These are phyloP conservation scores for Cordyceps farinosa DNA, from an alignment of 2,329 filamentous ascomycete species.

Conservation along the genomic window DNA sequence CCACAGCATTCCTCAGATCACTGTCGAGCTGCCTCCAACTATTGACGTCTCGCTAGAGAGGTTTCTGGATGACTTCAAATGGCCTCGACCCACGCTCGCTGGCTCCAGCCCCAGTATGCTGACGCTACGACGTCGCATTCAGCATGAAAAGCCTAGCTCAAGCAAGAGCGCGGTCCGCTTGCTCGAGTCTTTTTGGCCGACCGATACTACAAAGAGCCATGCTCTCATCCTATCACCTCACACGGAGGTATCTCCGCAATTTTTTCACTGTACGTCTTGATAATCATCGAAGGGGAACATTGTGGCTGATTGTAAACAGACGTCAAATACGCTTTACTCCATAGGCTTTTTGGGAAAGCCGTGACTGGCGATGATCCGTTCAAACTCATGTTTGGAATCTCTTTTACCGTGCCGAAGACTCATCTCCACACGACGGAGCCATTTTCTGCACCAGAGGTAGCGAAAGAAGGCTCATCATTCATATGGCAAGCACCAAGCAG, in stretches of 20 bases:
- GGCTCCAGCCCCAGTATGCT: slow-evolving; percentile 51
- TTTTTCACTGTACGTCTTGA: slow-evolving; percentile 65
- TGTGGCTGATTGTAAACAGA: slow-evolving; percentile 42
- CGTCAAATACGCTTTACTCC: slow-evolving; percentile 71
- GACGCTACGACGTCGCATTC: slow-evolving; percentile 71
- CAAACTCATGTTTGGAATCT: slow-evolving; percentile 68
- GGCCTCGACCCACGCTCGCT: slow-evolving; percentile 52
- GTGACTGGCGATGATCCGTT: slow-evolving; percentile 43
- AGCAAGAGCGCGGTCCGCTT: slow-evolving; percentile 72
- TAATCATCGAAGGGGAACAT: neutral
- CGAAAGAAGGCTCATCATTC: slow-evolving; percentile 53
- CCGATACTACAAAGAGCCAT: slow-evolving; percentile 60
- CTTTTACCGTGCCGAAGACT: slow-evolving; percentile 67
- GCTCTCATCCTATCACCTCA: slow-evolving; percentile 83
- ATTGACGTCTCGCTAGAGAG: slow-evolving; percentile 62
- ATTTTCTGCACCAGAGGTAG: slow-evolving; percentile 46
- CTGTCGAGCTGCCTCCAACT: slow-evolving; percentile 73
- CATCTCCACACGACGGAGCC: slow-evolving; percentile 57
- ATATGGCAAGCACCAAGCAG: slow-evolving; percentile 83
- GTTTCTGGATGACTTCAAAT: slow-evolving; percentile 62
- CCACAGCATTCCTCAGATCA: slow-evolving; percentile 67
- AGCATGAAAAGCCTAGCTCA: slow-evolving; percentile 54
- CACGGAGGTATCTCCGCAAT: slow-evolving; percentile 73
- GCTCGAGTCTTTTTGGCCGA: slow-evolving; percentile 85
- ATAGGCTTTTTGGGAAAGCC: slow-evolving; percentile 67